A percentile compares a stretch with the other conserved stretches of the same genome.
These are phyloP conservation scores for Diaporthe citrichinensis DNA, from an alignment of 2,329 filamentous ascomycete genomes.

Conservation along the genomic window DNA sequence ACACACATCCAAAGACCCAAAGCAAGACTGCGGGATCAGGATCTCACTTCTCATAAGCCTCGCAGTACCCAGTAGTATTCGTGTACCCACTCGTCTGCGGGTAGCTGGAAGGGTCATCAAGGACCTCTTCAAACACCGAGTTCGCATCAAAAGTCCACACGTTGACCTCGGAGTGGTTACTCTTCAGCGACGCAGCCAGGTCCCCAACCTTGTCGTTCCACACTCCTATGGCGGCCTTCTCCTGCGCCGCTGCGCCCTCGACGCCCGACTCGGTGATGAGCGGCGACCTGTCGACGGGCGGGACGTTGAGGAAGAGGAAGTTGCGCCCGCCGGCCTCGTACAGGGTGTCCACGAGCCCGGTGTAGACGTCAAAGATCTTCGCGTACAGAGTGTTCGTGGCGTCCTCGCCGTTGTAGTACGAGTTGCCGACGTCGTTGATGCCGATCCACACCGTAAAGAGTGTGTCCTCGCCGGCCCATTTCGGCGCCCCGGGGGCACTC, in stretches of 20 bases:
- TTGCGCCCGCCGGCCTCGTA: conserved; percentile 67
- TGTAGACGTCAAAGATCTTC: conserved; percentile 57
- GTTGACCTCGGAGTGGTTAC: conserved; percentile 54
- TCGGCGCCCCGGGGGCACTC: conserved; percentile 54
- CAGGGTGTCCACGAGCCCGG: conserved; percentile 57
- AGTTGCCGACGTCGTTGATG: conserved; percentile 69
- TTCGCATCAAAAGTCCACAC: conserved; percentile 68
- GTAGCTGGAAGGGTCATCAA: conserved; percentile 61
- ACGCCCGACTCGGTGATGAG: conserved; percentile 58
- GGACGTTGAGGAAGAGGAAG: conserved; percentile 71
- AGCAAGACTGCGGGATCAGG: background rate
- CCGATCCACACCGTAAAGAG: conserved; percentile 67
- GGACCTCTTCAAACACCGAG: conserved; percentile 63
- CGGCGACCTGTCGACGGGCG: conserved; percentile 69
- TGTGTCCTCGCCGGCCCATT: conserved; percentile 55
- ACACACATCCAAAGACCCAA: conserved; percentile 13
- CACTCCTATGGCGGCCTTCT: conserved; percentile 59
- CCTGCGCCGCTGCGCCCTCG: conserved; percentile 50
- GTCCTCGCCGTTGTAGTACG: conserved; percentile 53
- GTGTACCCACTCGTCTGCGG: conserved; percentile 64
- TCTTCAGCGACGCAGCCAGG: conserved; percentile 54
- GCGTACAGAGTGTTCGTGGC: conserved; percentile 52
- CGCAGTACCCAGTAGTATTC: conserved; percentile 70
- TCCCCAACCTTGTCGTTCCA: conserved; percentile 64
- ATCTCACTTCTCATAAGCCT: conserved; percentile 66